phyloP scores from a whole-genome alignment of 1,284 basidiomycete genomes.

The Porodaedalea pini region DNA sequence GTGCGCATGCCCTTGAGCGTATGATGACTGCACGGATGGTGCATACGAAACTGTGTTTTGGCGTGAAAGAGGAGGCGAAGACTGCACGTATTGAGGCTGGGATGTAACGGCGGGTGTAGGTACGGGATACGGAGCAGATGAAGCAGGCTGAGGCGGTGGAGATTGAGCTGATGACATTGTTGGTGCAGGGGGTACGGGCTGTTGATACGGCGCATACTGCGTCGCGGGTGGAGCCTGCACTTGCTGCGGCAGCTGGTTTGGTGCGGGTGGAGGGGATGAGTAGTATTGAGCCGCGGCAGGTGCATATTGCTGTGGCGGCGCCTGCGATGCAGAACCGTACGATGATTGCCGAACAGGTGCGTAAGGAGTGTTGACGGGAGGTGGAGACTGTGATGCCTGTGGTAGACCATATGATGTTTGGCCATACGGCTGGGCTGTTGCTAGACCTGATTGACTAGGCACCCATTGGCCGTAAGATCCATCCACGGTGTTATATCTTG shows the following conservation, averaged over 20 bases:
- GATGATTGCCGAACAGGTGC: slow-evolving; percentile 24
- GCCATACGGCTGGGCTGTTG: slow-evolving; percentile 26
- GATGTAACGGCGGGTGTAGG: neutral
- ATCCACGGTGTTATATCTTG: slow-evolving; percentile 19
- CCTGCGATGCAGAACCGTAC: slow-evolving; percentile 22
- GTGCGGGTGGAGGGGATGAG: slow-evolving; percentile 14
- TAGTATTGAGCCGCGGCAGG: slow-evolving; percentile 14
- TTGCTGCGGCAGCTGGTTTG: slow-evolving; percentile 26
- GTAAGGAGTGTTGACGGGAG: slow-evolving; percentile 20
- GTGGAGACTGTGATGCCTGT: slow-evolving; percentile 19
- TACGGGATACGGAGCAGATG: neutral
- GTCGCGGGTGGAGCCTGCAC: slow-evolving; percentile 30
- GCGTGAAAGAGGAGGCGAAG: slow-evolving; percentile 22
- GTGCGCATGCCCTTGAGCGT: slow-evolving; percentile 3
- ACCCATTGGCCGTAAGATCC: slow-evolving; percentile 21
- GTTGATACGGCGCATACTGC: slow-evolving; percentile 23
- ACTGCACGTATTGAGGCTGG: slow-evolving; percentile 9
- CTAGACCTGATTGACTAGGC: slow-evolving; percentile 20
- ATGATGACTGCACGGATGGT: slow-evolving; percentile 19
- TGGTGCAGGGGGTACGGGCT: slow-evolving; percentile 20
- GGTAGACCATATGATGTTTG: slow-evolving; percentile 26
- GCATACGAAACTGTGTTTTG: slow-evolving; percentile 37
- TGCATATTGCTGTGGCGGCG: slow-evolving; percentile 28
- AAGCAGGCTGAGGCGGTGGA: slow-evolving; percentile 1
- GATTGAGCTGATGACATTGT: slow-evolving; percentile 10